phyloP scores from a whole-genome alignment of 2,329 filamentous ascomycete genomes.

The Aspergillus terreus region DNA sequence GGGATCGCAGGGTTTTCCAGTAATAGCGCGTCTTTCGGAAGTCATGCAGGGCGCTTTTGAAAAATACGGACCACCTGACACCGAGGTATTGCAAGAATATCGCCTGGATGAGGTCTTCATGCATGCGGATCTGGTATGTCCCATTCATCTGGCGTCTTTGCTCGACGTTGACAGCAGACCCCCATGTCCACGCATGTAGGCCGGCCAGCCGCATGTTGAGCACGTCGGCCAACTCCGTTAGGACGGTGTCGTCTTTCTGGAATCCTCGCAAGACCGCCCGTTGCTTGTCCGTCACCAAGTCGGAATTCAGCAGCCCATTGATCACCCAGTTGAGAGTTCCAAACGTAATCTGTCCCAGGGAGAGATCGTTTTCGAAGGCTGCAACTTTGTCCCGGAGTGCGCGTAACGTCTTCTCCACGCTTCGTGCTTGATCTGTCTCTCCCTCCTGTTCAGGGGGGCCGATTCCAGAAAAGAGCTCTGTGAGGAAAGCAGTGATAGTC shows the following conservation, averaged over 20 bases:
- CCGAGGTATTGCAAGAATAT: conserved; percentile 12
- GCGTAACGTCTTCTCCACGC: neutral
- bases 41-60: conserved; percentile 1
- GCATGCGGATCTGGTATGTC: conserved; percentile 10
- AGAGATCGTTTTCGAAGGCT: conserved; percentile 1
- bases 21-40: conserved; percentile 2
- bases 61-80: conserved; percentile 9
- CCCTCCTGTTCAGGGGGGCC: neutral
- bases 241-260: conserved; percentile 4
- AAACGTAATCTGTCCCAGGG: neutral
- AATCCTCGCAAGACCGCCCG: conserved; percentile 9
- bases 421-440: neutral
- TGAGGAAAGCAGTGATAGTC: neutral
- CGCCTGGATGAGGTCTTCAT: conserved; percentile 13
- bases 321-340: conserved; percentile 5
- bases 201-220: conserved; percentile 10
- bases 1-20: conserved; percentile 6
- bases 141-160: conserved; percentile 11
- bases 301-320: conserved; percentile 2
- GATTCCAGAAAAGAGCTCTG: conserved; percentile 3
- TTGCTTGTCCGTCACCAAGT: conserved; percentile 10
- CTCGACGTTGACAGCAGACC: conserved; percentile 5
- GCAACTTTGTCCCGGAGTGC: conserved; percentile 1
- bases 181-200: conserved; percentile 11
- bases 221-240: conserved; percentile 10